Evolutionary conservation across 2,329 filamentous ascomycete genomes (phyloP), one percentile per base, ranked within the genome.

Genomic region (Arthroderma sp.): DNA sequence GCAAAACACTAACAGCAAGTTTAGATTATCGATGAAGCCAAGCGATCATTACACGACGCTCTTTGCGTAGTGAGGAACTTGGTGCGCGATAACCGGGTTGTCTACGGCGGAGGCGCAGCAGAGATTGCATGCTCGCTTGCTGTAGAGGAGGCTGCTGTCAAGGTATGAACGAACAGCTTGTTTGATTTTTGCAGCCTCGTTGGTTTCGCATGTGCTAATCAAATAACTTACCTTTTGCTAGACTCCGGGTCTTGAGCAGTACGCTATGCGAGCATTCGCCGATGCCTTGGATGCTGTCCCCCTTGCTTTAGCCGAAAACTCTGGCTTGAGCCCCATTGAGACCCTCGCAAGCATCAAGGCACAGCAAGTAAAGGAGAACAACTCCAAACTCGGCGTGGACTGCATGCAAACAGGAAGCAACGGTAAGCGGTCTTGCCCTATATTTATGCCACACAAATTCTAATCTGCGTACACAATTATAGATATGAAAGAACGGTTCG

Each of bases 401-500:
- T 98, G 93, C 74, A 96, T 98, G 91, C 79, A 85, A 64, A 83
- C 80, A 32, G 91, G 91, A 55, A 87, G 76, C 71, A 96, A 95
- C 67, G 78, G 77, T 80, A 67, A 64, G 73, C 61, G 31, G 39
- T 33, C 48, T 36, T 46, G 6, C 29, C 29, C 29, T 15, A 31
- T 10, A 33, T 22, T 40, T 8, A n/a, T 9, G 5, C 30, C 29
- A 4, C 10, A 37, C 33, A 6, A 30, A 22, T 6, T 10, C 39
- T 2, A 10, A 15, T 41, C 15, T 15, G 11, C 40, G 49, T 47
- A 50, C 36, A 32, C n/a, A 11, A 33, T 42, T 27, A 40, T 59
- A 80, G 81, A 96, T 68, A 98, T 98, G 91, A 88, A 83, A 71
- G 81, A 94, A 55, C 85, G 91, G 53, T 98, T 98, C 66, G 91